Base-by-base conservation (phyloP, 2,329 filamentous ascomycete species). In the Scedosporium aurantiacum region DNA sequence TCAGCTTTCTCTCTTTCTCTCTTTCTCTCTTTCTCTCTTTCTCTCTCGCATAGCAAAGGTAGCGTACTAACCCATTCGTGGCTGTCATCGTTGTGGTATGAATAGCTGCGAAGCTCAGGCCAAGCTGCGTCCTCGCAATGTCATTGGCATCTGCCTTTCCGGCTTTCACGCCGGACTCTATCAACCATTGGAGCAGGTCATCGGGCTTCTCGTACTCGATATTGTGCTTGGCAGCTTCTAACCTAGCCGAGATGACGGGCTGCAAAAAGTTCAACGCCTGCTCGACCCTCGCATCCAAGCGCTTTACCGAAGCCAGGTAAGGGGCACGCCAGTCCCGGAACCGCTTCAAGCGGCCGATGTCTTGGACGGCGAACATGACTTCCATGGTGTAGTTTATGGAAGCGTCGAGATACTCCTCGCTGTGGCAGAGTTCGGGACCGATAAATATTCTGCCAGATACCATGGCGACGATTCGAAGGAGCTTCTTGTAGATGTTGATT, bases 181-280 rank as follows among this genome's bases (percentile, higher is more conserved):
- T 69, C 3, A 80, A 52, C 78, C 78, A 80, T 65, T 79, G 75
- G 23, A 78, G 68, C 69, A 79, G 76, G 63, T 81, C 78, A 61
- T 79, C 74, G 0, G 77, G 75, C 63, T 73, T 73, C 25, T 68
- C 63, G 5, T 62, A 61, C 3, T 62, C 64, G 1, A 63, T 56
- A 7, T 59, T 43, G 47, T 65, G 58, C 16, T 58, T 41, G 2
- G 62, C 50, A 1, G 54, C 64, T 23, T 68, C 65, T 37, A 64
- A 61, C 8, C 76, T 68, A 27, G 68, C 63, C 8, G 64, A 60
- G 5, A 79, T 68, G 0, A 76, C 60, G 2, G 75, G 75, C 5
- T 62, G 57, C 12, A 79, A 62, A 54, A 78, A 74, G 1, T 62
- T 65, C 5, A 71, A 66, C 0, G 73, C 73, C 28, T 73, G 67